Conservation (phyloP, 2,329 filamentous ascomycete genomes). For the Cyphellophora attinorum region DNA sequence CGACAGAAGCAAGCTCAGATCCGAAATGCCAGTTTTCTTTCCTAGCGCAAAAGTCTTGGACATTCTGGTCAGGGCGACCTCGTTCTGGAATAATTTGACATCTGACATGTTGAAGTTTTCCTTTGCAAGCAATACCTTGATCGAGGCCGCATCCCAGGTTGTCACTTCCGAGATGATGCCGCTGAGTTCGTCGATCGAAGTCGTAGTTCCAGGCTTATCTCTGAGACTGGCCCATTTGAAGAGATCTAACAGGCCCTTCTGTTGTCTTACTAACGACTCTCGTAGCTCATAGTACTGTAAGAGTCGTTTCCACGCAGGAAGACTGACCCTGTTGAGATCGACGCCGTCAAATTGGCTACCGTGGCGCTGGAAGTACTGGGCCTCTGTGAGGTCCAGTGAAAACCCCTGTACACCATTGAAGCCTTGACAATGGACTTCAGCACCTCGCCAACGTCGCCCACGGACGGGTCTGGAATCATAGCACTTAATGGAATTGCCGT, state of each 20-base stretch:
- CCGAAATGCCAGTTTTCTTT: too few species aligned
- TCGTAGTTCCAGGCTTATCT: too few species aligned
- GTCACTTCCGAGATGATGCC: neutral
- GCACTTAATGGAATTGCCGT: too few species aligned
- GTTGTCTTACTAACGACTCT: neutral
- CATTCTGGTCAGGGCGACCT: too few species aligned
- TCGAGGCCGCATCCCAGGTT: neutral
- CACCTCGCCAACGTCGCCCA: too few species aligned
- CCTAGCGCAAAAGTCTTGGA: too few species aligned
- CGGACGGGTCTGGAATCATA: too few species aligned
- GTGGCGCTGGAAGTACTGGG: neutral
- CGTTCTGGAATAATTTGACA: neutral
- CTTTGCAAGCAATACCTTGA: neutral
- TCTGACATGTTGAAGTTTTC: neutral
- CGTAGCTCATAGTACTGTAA: neutral
- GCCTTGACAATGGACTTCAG: too few species aligned
- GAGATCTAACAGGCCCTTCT: neutral
- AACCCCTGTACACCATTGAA: too few species aligned
- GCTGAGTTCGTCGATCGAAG: neutral
- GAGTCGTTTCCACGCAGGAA: neutral
- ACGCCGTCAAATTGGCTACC: neutral
- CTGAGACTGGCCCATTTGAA: conserved; percentile 1
- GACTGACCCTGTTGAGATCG: neutral
- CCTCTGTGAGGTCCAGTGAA: too few species aligned
- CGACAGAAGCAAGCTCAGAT: too few species aligned